phyloP scores from a whole-genome alignment of 2,329 filamentous ascomycete genomes.

The Alternaria gaisen region DNA sequence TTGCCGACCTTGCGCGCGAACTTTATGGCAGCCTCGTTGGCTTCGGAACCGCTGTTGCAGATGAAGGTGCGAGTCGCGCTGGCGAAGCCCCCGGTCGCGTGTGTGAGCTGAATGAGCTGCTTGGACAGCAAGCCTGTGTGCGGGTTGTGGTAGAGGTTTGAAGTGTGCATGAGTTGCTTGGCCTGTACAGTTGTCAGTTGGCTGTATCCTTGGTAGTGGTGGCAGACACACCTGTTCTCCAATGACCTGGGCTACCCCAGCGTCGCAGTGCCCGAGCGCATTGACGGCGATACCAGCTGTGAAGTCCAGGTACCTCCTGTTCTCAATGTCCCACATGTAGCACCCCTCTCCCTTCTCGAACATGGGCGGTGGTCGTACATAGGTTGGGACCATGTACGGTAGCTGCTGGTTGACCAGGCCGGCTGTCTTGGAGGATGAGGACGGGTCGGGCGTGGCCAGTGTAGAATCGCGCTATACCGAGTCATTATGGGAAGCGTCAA shows the following conservation, averaged over 20 bases:
- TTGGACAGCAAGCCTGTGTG: slow-evolving; percentile 93
- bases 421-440: slow-evolving; percentile 76
- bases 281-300: slow-evolving; percentile 97
- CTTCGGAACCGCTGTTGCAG: slow-evolving; percentile 95
- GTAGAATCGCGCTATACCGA: slow-evolving; percentile 40
- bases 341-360: slow-evolving; percentile 89
- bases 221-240: slow-evolving; percentile 71
- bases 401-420: slow-evolving; percentile 77
- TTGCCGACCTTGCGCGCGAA: slow-evolving; percentile 94
- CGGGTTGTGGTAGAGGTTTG: slow-evolving; percentile 96
- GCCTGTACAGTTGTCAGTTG: slow-evolving; percentile 46
- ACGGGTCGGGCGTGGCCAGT: slow-evolving; percentile 75
- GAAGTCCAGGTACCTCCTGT: slow-evolving; percentile 89
- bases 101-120: slow-evolving; percentile 82
- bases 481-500: slow-evolving; percentile 18
- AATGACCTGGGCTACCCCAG: slow-evolving; percentile 77
- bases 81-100: slow-evolving; percentile 81
- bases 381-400: slow-evolving; percentile 95
- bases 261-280: slow-evolving; percentile 87
- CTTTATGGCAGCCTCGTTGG: slow-evolving; percentile 97
- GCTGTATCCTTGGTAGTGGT: not conserved
- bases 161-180: slow-evolving; percentile 84
- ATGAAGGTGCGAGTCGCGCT: slow-evolving; percentile 84
- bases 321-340: slow-evolving; percentile 89
- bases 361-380: slow-evolving; percentile 86